phyloP scores from a whole-genome alignment of 2,329 filamentous ascomycete species.

The Aspergillus pseudoglaucus region DNA sequence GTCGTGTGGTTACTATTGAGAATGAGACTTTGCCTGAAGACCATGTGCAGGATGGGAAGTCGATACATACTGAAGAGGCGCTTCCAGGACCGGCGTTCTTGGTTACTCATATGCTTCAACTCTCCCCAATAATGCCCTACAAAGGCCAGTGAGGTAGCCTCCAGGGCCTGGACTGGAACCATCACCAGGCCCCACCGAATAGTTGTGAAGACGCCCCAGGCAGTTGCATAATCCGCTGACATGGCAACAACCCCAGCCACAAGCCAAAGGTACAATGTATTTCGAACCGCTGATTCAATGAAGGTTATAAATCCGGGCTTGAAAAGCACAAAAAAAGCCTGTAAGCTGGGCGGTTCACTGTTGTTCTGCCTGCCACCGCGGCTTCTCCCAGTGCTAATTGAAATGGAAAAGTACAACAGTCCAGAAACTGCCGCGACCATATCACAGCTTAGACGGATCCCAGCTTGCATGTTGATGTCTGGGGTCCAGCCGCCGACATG shows the following conservation, averaged over 20 bases:
- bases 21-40: background rate
- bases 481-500: slow-evolving; percentile 51
- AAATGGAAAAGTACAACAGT: slow-evolving; percentile 52
- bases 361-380: background rate
- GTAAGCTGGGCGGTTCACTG: slow-evolving; percentile 1
- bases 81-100: background rate
- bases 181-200: slow-evolving; percentile 70
- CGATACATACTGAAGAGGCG: slow-evolving; percentile 13
- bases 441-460: slow-evolving; percentile 57
- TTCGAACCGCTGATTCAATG: slow-evolving; percentile 59
- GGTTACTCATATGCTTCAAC: slow-evolving; percentile 16
- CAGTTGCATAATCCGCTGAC: slow-evolving; percentile 60
- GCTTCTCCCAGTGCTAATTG: slow-evolving; percentile 3
- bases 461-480: slow-evolving; percentile 59
- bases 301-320: slow-evolving; percentile 56
- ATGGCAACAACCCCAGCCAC: slow-evolving; percentile 58
- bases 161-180: slow-evolving; percentile 63
- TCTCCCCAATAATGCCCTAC: slow-evolving; percentile 61
- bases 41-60: background rate
- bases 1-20: slow-evolving; percentile 39
- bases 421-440: slow-evolving; percentile 51
- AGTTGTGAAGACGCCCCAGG: slow-evolving; percentile 68
- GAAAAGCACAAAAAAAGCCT: slow-evolving; percentile 46
- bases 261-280: slow-evolving; percentile 65
- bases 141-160: slow-evolving; percentile 60